These are phyloP conservation scores for Peronospora belbahrii DNA, from an alignment of 352 stramenopile genomes.

Conservation along the genomic window DNA sequence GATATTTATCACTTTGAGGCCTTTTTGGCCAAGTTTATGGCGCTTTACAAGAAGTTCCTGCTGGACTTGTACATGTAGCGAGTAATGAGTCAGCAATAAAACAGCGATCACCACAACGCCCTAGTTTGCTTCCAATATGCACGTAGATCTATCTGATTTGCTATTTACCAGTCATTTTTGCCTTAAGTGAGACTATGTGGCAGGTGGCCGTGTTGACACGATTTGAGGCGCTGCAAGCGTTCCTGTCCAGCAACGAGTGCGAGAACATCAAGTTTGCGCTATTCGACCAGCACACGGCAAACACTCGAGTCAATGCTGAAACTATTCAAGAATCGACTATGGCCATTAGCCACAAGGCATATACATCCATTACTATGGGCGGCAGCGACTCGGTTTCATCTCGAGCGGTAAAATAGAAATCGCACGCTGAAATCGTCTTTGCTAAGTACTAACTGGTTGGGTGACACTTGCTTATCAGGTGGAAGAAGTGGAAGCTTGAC, in stretches of 20 bases:
- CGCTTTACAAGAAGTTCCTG: conserved; percentile 98
- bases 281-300: conserved; percentile 5
- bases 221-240: conserved; percentile 33
- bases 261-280: conserved; percentile 21
- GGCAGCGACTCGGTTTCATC: conserved; percentile 25
- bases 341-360: not conserved
- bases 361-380: not conserved
- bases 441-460: not conserved
- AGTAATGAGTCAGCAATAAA: conserved; percentile 5
- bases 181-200: conserved; percentile 23
- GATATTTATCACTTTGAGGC: conserved; percentile 99
- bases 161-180: conserved; percentile 17
- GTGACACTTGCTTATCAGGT: conserved; percentile 28
- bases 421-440: not conserved
- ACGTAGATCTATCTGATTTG: conserved; percentile 3
- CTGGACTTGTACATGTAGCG: conserved; percentile 87
- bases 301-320: conserved; percentile 5
- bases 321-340: not conserved
- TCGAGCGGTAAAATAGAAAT: conserved; percentile 35
- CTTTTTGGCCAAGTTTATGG: conserved; percentile 99
- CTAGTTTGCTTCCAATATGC: conserved; percentile 2
- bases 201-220: conserved; percentile 28
- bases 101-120: not conserved
- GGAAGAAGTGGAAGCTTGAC: conserved; percentile 59
- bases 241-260: conserved; percentile 24